Base-by-base conservation (phyloP, 1,139 yeast species). In the Saccharomyces hybrid region DNA sequence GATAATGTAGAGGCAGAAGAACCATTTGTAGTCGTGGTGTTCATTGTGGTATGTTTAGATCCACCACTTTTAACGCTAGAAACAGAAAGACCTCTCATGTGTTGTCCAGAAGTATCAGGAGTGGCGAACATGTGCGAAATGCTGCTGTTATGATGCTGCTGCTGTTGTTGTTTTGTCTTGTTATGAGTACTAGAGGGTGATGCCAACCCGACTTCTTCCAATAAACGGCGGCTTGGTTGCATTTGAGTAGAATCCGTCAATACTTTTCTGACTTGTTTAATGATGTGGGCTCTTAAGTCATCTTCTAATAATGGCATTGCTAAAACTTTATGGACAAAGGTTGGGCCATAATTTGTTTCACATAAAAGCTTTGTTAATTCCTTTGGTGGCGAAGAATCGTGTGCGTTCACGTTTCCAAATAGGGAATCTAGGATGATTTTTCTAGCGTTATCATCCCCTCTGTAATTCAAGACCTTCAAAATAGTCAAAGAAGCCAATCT, bases 201-300 rank as follows among this genome's bases (percentile, higher is more conserved):
- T 16, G 64, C 60, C 52, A 91, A 75, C 6, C 98, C 98, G 59
- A 90, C 95, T 69, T 93, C 98, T 61, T 93, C 98, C 82, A 91
- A 81, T 56, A 93, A 75, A 61, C 96, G 82, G 67, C 88, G 88
- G 71, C 89, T 88, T 28, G 88, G 88, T 66, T 88, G 96, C 42
- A 72, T 71, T 20, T 83, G 78, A 56, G 81, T 83, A 61, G 81
- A 72, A 49, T 83, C 84, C 54, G 83, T 70, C 54, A 88, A 73
- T 6, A 84, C 79, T 52, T 78, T 72, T 58, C 90, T 76, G 38
- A 85, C 81, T 71, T 85, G 84, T 62, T 77, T 73, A 41, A 80
- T 71, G 29, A 86, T 78, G 57, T 78, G 81, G 57, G 77, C 80
- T 57, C 83, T 84, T 59, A 84, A 78, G 50, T 76, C 78, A 14